Base-by-base conservation (phyloP, 2,329 filamentous ascomycete genomes). In the Talaromyces pinophilus region DNA sequence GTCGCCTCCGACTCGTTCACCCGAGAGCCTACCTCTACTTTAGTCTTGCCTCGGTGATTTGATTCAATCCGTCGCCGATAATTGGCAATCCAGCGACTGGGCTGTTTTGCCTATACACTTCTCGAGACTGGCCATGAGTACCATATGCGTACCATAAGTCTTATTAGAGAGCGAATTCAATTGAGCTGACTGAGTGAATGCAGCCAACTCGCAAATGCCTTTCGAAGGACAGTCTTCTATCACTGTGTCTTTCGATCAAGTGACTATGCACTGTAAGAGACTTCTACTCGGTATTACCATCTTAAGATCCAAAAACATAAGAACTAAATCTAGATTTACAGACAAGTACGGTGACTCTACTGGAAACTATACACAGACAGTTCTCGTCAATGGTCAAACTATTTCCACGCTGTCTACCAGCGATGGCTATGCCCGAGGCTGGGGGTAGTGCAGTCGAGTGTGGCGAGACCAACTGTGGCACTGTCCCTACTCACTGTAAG, bases 61-160 rank as follows among this genome's bases (percentile, higher is more conserved):
- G 71, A 80, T 84, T 66, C 81, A 83, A 74, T 81, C 80, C 3
- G 81, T 83, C 33, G 77, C 79, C 62, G 80, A 82, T 40, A 78
- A 79, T 71, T 75, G 70, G 64, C 25, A 71, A 67, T 67, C 71
- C 57, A 55, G 65, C 57, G 62, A 72, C n/a, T 84, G 82, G 81
- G 76, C 69, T 57, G 74, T 82, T 57, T 72, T 68, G 81, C 48
- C 7, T 52, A 52, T 28, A 52, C 22, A 28, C 48, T 52, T 28
- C 13, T 25, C 2, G 22, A 28, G 8, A 52, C 25, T 30, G 6
- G 19, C 5, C 19, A n/a, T n/a, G n/a, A n/a, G n/a, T n/a, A n/a
- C n/a, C n/a, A n/a, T n/a, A 6, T 52, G 30, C 5, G 48, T 30
- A 15, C 28, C 48, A 28, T 52, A 52, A 7, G 15, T 15, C 48